phyloP scores from a whole-genome alignment of 108 stramenopile species.

The Cyclostephanos tholiformis region DNA sequence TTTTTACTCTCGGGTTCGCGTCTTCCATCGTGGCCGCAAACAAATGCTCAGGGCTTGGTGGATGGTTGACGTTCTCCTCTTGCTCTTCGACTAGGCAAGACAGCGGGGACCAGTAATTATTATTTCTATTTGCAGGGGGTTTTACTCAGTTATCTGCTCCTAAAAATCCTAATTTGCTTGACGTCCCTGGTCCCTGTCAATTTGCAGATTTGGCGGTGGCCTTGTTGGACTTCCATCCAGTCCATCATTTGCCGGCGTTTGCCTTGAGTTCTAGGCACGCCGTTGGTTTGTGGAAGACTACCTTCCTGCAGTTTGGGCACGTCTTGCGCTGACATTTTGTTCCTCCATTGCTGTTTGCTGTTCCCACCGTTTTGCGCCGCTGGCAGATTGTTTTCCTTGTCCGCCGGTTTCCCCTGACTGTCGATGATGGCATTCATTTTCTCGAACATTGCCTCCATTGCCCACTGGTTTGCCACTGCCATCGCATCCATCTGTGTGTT shows the following conservation, averaged over 20 bases:
- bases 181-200: not conserved
- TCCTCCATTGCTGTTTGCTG: too few relatives aligned
- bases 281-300: not conserved
- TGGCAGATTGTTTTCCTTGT: too few relatives aligned
- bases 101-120: too few relatives aligned
- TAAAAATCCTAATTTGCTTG: not conserved
- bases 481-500: too few relatives aligned
- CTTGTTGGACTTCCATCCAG: not conserved
- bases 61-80: too few relatives aligned
- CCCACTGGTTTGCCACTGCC: too few relatives aligned
- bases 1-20: not conserved
- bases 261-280: not conserved
- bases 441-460: too few relatives aligned
- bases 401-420: too few relatives aligned
- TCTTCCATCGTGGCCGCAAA: not conserved
- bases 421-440: too few relatives aligned
- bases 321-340: not conserved
- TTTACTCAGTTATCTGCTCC: not conserved
- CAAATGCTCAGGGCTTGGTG: too few relatives aligned
- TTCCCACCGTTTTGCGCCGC: too few relatives aligned
- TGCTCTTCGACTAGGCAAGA: slow-evolving; percentile 4
- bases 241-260: not conserved
- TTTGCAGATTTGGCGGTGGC: not conserved
- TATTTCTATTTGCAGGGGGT: not conserved
- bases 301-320: not conserved